A percentile compares a stretch with the other conserved stretches of the same genome.
phyloP scores from a whole-genome alignment of 2,329 filamentous ascomycete genomes.

The Alternaria arborescens region DNA sequence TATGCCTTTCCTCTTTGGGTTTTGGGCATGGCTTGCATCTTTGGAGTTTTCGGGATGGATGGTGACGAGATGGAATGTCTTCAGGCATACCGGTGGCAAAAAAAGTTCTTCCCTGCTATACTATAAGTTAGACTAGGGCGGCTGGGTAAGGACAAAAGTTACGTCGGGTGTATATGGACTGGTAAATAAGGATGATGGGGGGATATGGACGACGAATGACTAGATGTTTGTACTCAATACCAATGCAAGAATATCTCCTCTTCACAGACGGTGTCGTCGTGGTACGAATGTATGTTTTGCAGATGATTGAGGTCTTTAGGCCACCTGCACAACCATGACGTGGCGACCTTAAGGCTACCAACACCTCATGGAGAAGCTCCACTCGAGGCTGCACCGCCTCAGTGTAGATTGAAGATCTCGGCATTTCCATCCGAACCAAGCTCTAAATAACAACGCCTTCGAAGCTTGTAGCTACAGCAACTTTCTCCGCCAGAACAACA shows the following conservation, averaged over 20 bases:
- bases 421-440: not conserved
- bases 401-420: not conserved
- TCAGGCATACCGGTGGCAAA: not conserved
- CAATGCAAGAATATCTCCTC: constrained; percentile 22
- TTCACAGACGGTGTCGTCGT: not conserved
- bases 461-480: not conserved
- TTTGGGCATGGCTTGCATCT: constrained; percentile 3
- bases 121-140: not conserved
- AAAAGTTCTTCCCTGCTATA: not conserved
- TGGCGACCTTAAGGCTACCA: not conserved
- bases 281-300: no score
- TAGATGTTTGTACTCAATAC: constrained; percentile 14
- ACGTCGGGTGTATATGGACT: not conserved
- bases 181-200: not conserved
- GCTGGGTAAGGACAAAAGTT: not conserved
- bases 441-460: not conserved
- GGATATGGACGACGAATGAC: constrained; percentile 11
- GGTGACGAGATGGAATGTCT: not conserved
- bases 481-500: not conserved
- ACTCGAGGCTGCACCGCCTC: not conserved
- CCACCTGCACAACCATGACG: not conserved
- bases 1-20: not conserved
- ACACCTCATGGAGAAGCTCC: not conserved
- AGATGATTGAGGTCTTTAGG: not conserved
- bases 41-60: not conserved